Evolutionary conservation across 2,329 filamentous ascomycete species (phyloP).

Genomic region (Aspergillus neotritici): DNA sequence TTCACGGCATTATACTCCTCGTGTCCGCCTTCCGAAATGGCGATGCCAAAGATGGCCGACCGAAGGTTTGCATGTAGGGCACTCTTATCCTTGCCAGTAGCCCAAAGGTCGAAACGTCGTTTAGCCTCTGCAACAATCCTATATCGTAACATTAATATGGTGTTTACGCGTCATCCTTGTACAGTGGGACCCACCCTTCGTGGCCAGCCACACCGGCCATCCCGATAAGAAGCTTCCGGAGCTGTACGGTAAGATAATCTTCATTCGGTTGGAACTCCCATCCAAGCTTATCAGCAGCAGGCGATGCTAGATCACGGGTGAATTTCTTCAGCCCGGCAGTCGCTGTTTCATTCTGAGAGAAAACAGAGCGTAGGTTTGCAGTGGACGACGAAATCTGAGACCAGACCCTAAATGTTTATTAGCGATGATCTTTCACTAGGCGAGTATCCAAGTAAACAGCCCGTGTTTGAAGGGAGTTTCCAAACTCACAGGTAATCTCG

Average conservation of each 20-base stretch:
- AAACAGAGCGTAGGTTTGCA: constrained; percentile 73
- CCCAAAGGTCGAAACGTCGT: constrained; percentile 75
- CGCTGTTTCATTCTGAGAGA: constrained; percentile 67
- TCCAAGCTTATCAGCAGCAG: constrained; percentile 71
- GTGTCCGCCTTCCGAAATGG: constrained; percentile 65
- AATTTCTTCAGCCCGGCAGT: constrained; percentile 71
- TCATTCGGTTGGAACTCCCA: constrained; percentile 78
- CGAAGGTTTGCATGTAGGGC: constrained; percentile 79
- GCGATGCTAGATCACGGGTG: constrained; percentile 67
- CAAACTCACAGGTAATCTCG: constrained; percentile 64
- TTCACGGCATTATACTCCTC: constrained; percentile 70
- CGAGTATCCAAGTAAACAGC: too few species aligned
- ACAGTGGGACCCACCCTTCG: constrained; percentile 52
- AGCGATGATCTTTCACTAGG: background rate
- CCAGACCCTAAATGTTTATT: constrained; percentile 58
- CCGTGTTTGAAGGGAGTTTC: background rate
- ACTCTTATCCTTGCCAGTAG: constrained; percentile 56
- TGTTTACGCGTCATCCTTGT: background rate
- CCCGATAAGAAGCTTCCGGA: constrained; percentile 74
- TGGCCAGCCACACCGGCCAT: constrained; percentile 73
- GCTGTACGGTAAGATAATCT: constrained; percentile 72
- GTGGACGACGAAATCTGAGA: constrained; percentile 75
- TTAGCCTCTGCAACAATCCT: constrained; percentile 68
- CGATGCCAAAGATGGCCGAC: constrained; percentile 71
- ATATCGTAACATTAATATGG: constrained; percentile 8